Evolutionary conservation across 176 grass and related monocot species (phyloP).

Genomic region (Pontederia crassipes): DNA sequence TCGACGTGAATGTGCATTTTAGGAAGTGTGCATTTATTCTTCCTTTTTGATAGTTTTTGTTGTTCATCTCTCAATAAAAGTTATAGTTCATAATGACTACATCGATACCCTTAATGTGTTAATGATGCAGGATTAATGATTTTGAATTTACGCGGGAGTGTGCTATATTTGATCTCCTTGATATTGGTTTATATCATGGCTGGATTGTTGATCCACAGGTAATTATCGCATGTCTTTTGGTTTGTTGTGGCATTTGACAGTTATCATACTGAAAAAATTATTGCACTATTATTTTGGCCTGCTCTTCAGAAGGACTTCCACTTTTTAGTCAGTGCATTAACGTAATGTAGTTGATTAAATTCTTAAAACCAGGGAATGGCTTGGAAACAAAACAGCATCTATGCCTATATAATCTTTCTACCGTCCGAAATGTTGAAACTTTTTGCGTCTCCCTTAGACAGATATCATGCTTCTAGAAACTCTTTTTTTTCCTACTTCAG

Average conservation of each 20-base stretch:
- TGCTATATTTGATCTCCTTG: constrained; percentile 95
- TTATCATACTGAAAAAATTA: not conserved
- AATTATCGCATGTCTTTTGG: not conserved
- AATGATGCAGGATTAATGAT: constrained; percentile 62
- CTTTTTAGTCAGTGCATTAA: too few species aligned
- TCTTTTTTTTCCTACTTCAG: too few species aligned
- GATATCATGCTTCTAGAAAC: too few species aligned
- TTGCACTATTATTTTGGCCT: not conserved
- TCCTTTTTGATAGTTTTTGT: not conserved
- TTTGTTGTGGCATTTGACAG: not conserved
- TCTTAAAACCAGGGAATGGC: too few species aligned
- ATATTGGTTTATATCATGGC: constrained; percentile 86
- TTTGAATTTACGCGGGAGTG: constrained; percentile 95
- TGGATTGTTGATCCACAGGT: constrained; percentile 99
- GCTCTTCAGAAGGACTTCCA: not conserved
- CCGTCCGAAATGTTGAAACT: too few species aligned
- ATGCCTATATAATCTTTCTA: too few species aligned
- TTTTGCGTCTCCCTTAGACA: too few species aligned
- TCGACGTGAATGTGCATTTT: constrained; percentile 91
- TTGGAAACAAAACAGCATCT: too few species aligned
- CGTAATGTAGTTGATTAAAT: too few species aligned
- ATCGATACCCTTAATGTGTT: not conserved
- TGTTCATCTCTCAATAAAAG: not conserved
- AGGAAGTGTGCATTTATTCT: constrained; percentile 43
- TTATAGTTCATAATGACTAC: not conserved